Percentiles rank a stretch among this genome's conserved stretches.
Evolutionary conservation across 1,284 basidiomycete genomes (phyloP).

Genomic region (Ceratobasidium papillatum): DNA sequence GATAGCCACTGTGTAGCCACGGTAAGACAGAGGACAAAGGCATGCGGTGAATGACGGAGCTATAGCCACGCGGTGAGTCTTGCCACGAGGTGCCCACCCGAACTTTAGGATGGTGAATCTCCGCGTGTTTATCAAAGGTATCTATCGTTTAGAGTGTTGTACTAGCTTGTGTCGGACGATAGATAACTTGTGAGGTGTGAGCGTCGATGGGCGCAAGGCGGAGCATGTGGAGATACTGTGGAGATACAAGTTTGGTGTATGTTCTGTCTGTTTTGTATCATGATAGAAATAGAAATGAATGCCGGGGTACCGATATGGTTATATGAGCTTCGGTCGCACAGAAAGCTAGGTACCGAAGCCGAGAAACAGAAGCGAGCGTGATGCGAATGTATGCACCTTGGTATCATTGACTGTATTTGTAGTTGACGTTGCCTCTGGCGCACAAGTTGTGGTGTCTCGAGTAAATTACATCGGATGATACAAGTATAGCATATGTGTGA

Average conservation of each 20-base stretch:
- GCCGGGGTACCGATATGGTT: neutral
- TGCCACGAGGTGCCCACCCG: too few relatives aligned
- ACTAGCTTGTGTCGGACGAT: too few relatives aligned
- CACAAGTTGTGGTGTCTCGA: neutral
- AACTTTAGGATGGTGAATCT: too few relatives aligned
- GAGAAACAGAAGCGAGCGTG: neutral
- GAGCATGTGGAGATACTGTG: neutral
- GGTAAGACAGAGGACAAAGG: neutral
- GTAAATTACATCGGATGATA: neutral
- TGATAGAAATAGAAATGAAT: neutral
- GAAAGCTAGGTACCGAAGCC: neutral
- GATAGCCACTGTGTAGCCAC: slow-evolving; percentile 13
- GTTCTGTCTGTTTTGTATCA: neutral
- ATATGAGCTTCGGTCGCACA: neutral
- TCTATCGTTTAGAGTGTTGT: too few relatives aligned
- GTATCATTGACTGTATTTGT: neutral
- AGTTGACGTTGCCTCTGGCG: neutral
- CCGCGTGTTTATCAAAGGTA: too few relatives aligned
- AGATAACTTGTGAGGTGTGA: too few relatives aligned
- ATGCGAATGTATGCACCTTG: neutral
- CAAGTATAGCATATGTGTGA: too few relatives aligned
- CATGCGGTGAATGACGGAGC: neutral
- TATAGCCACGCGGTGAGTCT: too few relatives aligned
- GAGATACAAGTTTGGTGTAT: neutral
- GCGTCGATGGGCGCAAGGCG: neutral